Conservation (phyloP, 2,329 filamentous ascomycete genomes). For the Pseudogymnoascus sp. region DNA sequence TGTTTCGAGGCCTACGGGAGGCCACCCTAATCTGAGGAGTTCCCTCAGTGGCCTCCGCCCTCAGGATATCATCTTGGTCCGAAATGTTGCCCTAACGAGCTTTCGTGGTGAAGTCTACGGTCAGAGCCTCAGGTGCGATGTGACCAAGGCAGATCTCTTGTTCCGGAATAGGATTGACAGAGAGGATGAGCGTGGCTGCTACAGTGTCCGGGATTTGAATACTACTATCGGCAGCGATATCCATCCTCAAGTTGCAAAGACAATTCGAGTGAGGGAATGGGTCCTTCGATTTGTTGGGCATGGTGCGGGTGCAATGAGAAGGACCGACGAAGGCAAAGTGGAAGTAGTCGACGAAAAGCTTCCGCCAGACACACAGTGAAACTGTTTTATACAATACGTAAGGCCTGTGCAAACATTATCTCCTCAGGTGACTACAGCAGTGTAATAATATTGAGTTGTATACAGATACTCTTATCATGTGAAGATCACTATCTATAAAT, state of each 20-base stretch:
- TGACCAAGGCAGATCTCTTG: slow-evolving; percentile 62
- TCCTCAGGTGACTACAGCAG: not conserved
- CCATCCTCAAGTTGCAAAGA: slow-evolving; percentile 51
- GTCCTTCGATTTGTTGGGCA: slow-evolving; percentile 57
- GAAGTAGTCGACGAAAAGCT: slow-evolving; percentile 16
- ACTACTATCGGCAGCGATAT: slow-evolving; percentile 19
- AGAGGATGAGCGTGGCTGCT: slow-evolving; percentile 47
- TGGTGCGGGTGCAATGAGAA: slow-evolving; percentile 14
- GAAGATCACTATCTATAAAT: not conserved
- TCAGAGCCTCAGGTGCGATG: slow-evolving; percentile 63
- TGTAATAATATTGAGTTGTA: not conserved
- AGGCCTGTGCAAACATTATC: not conserved
- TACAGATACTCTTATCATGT: not conserved
- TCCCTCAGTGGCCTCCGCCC: slow-evolving; percentile 43
- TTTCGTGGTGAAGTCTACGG: slow-evolving; percentile 76
- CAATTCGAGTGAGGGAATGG: slow-evolving; percentile 65
- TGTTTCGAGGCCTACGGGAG: slow-evolving; percentile 33
- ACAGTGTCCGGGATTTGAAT: slow-evolving; percentile 42
- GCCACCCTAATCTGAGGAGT: slow-evolving; percentile 17
- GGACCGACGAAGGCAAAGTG: slow-evolving; percentile 7
- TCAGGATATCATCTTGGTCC: slow-evolving; percentile 70
- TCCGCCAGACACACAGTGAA: slow-evolving; percentile 27
- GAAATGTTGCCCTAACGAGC: slow-evolving; percentile 67
- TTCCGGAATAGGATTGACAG: slow-evolving; percentile 45
- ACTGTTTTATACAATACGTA: not conserved